Evolutionary conservation across 2,329 filamentous ascomycete species (phyloP).

Genomic region (Botrytis hyacinthi): DNA sequence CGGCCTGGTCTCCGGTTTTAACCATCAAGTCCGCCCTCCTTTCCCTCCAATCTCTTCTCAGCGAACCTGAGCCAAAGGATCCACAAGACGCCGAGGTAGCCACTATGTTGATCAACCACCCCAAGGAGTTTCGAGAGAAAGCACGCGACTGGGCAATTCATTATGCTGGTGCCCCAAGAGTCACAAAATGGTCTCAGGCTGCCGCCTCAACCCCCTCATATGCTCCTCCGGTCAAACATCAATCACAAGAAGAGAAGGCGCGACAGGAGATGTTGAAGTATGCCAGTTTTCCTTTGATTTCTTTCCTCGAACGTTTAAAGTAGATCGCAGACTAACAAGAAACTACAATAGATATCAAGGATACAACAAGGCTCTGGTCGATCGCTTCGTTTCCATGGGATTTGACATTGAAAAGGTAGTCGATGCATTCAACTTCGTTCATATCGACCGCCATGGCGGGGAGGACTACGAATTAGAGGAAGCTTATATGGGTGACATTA

Average conservation of each 20-base stretch:
- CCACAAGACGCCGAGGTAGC: constrained; percentile 97
- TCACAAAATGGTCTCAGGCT: constrained; percentile 48
- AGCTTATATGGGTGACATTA: constrained; percentile 87
- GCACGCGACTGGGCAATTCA: constrained; percentile 89
- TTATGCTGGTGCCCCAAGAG: constrained; percentile 72
- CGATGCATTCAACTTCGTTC: constrained; percentile 75
- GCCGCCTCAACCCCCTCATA: constrained; percentile 39
- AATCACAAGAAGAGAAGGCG: constrained; percentile 34
- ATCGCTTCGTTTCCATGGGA: constrained; percentile 86
- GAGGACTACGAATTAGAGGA: constrained; percentile 85
- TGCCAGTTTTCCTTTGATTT: constrained; percentile 7
- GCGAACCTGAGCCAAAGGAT: constrained; percentile 91
- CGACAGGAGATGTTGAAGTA: constrained; percentile 31
- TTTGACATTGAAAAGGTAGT: constrained; percentile 88
- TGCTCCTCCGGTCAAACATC: constrained; percentile 30
- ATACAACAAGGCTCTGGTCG: constrained; percentile 80
- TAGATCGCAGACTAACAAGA: constrained; percentile 25
- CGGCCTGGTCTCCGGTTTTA: constrained; percentile 91
- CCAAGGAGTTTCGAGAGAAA: constrained; percentile 73
- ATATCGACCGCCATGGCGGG: constrained; percentile 75
- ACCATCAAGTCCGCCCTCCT: constrained; percentile 95
- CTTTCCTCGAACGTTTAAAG: not conserved
- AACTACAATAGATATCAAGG: constrained; percentile 68
- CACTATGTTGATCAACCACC: constrained; percentile 78
- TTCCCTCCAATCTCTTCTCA: constrained; percentile 88